These are phyloP conservation scores for Aureobasidium zeae DNA, from an alignment of 2,329 filamentous ascomycete species.

Conservation along the genomic window DNA sequence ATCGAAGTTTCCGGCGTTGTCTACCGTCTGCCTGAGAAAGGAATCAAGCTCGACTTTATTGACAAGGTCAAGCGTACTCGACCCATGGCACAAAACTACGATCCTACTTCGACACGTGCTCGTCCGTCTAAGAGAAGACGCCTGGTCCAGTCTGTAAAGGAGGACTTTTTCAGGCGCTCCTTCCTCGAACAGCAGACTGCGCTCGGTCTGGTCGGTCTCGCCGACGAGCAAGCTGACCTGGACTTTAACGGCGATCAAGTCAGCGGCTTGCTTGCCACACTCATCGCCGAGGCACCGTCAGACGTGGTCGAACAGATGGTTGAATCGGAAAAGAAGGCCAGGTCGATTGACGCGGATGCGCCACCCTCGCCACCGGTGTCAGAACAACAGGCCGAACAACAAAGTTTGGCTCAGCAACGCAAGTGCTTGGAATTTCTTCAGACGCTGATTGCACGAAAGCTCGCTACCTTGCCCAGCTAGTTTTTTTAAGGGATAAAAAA, in stretches of 20 bases:
- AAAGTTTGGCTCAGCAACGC: slow-evolving; percentile 28
- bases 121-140: slow-evolving; percentile 6
- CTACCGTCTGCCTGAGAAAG: slow-evolving; percentile 37
- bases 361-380: slow-evolving; percentile 18
- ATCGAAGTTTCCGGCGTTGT: slow-evolving; percentile 32
- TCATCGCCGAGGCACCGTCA: slow-evolving; percentile 43
- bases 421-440: slow-evolving; percentile 28
- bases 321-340: slow-evolving; percentile 23
- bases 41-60: slow-evolving; percentile 52
- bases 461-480: slow-evolving; percentile 20
- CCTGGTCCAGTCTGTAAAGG: slow-evolving; percentile 22
- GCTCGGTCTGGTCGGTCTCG: slow-evolving; percentile 52
- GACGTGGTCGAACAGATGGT: slow-evolving; percentile 33
- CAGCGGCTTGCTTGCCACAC: slow-evolving; percentile 46
- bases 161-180: slow-evolving; percentile 35
- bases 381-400: slow-evolving; percentile 23
- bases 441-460: slow-evolving; percentile 28
- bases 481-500: too few relatives aligned
- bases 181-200: slow-evolving; percentile 58
- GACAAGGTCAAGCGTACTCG: slow-evolving; percentile 42
- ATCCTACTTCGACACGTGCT: neutral
- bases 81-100: slow-evolving; percentile 8
- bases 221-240: slow-evolving; percentile 42
- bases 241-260: slow-evolving; percentile 39
- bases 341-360: slow-evolving; percentile 15